Evolutionary conservation across 1,284 basidiomycete species (phyloP).

Genomic region (Cutaneotrichosporon spelunceum): DNA sequence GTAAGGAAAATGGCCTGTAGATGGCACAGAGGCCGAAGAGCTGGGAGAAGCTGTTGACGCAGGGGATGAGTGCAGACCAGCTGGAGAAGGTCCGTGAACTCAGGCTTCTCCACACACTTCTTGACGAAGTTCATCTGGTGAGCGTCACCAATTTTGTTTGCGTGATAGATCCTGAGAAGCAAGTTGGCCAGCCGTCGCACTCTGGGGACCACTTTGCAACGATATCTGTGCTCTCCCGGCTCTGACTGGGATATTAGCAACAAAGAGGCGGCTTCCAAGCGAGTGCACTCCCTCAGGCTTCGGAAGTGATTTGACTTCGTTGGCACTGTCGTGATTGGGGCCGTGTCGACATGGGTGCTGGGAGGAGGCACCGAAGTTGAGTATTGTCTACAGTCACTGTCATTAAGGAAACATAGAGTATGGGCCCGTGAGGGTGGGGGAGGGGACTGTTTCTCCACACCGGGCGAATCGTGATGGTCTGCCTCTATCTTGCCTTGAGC

Average conservation of each 20-base stretch:
- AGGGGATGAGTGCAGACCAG: not conserved
- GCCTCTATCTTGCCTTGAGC: too few relatives aligned
- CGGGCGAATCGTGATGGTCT: too few relatives aligned
- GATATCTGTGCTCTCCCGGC: not conserved
- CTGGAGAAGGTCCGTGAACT: not conserved
- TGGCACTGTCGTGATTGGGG: too few relatives aligned
- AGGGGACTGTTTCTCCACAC: not conserved
- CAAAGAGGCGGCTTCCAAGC: not conserved
- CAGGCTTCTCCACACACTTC: not conserved
- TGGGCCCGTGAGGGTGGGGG: not conserved
- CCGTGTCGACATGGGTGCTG: not conserved
- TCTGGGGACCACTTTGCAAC: not conserved
- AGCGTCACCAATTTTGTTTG: too few relatives aligned
- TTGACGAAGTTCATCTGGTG: not conserved
- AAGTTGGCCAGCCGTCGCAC: not conserved
- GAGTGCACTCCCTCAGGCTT: not conserved
- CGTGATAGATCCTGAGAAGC: not conserved
- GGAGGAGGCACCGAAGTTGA: not conserved
- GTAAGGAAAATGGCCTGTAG: not conserved
- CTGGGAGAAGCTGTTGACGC: not conserved
- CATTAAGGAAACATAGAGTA: not conserved
- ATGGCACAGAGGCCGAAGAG: slow-evolving; percentile 3
- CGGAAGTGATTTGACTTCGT: not conserved
- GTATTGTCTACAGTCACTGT: not conserved
- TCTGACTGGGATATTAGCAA: not conserved